Evolutionary conservation across 345 rosid genomes (phyloP).

Genomic region (Firmiana major): DNA sequence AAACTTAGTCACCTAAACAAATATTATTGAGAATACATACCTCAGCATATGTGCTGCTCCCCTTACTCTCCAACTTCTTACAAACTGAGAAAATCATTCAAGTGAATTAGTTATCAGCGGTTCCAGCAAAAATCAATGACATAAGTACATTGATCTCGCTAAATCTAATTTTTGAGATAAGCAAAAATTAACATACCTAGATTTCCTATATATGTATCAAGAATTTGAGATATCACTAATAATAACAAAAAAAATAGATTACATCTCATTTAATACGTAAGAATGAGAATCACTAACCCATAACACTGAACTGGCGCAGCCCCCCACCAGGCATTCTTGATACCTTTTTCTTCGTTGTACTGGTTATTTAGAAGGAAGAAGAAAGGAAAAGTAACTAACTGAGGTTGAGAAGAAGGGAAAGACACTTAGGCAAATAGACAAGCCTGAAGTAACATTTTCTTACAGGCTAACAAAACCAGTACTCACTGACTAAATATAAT

Average conservation of each 20-base stretch:
- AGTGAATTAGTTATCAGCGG: neutral
- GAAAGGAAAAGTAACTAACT: neutral
- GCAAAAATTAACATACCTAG: neutral
- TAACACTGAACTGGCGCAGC: conserved; percentile 39
- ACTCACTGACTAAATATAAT: neutral
- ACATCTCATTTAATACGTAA: neutral
- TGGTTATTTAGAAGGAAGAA: neutral
- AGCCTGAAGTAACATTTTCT: neutral
- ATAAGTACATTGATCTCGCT: neutral
- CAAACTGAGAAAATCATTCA: conserved; percentile 28
- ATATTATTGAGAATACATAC: conserved; percentile 15
- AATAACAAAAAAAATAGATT: neutral
- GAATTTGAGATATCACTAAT: neutral
- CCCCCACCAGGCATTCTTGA: conserved; percentile 40
- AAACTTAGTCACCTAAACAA: neutral
- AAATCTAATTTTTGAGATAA: neutral
- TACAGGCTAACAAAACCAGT: neutral
- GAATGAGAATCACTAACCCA: conserved; percentile 28
- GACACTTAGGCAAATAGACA: neutral
- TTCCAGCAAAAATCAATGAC: neutral
- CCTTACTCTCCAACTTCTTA: conserved; percentile 47
- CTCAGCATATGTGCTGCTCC: conserved; percentile 42
- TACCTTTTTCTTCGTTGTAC: conserved; percentile 33
- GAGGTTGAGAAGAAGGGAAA: neutral
- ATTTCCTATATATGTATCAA: neutral